Evolutionary conservation across 1,284 basidiomycete genomes (phyloP), one percentile per base, ranked within the genome.

Genomic region (Amylostereum chailletii): DNA sequence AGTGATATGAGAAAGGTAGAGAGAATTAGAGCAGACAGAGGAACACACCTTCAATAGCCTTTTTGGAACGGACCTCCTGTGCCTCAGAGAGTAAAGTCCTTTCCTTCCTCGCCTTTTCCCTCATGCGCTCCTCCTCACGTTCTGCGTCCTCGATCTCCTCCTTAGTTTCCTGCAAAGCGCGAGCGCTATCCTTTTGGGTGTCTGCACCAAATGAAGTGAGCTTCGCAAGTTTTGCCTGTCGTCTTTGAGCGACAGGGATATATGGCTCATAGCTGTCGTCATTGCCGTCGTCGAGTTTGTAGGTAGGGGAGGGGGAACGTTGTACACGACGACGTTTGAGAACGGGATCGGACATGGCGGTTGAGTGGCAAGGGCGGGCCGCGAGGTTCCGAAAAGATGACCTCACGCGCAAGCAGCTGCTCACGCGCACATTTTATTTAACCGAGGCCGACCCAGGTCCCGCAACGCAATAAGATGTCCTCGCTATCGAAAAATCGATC

Each of bases 71-170:
- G 29, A 97, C 93, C 62, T 96, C 92, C 66, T 95, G 92, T 0
- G 94, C 94, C 62, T 94, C 90, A 60, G 93, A 70, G 47, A 97
- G 69, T 48, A 97, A 67, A 0, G 93, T 95, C 56, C 90, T 71
- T 64, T 93, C 88, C 62, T 82, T 86, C 51, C 92, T 71, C 27
- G 81, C 79, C 64, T 78, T 83, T 61, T 94, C 89, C 53, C 76
- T 77, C 31, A 73, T 71, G 38, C 72, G 64, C 61, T 94, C 87
- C 60, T 90, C 86, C 60, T 92, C 86, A 45, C 77, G 74, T 51
- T 89, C 82, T 39, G 77, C 83, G 60, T 90, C 83, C 62, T 86
- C 80, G 43, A 72, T 76, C 60, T 85, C 83, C 43, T 86, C 78
- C 48, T 80, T 67, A 50, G 83, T 79, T 43, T 81, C 76, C 53